Base-by-base conservation (phyloP, 73 alveolate species). In the Paramecium pentaurelia region DNA sequence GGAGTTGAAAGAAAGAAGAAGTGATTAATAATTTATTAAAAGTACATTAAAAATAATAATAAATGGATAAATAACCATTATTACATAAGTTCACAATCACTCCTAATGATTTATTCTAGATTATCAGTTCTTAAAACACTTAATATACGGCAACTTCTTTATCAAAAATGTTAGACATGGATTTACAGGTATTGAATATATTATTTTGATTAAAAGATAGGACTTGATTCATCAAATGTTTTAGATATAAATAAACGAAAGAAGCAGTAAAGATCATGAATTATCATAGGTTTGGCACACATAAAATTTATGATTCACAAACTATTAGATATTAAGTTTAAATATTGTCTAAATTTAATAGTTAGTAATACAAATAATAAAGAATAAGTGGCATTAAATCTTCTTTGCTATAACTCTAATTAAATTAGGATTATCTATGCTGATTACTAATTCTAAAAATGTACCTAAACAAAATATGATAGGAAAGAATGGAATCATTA, bases 1-100 rank as follows among this genome's bases (percentile, higher is more conserved):
- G 99, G 99, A 92, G 99, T 98, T 88, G 95, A 96, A 93, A 98
- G 98, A 96, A 98, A 97, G 98, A 97, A 97, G 97, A 95, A 95
- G 95, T 83, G 95, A 90, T 84, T 44, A 75, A 77, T 64, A 32
- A 64, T 64, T 54, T 54, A 54, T 54, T 18, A 54, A 64, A 64
- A 64, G 84, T 64, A 64, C 84, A 64, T 64, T 64, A 64, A 64
- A 64, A 64, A 64, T 54, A 64, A 64, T 64, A 64, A 64, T 64
- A 64, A 32, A 64, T 64, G 84, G 84, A 64, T 10, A 32, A 64
- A 64, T 64, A 64, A 34, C 84, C 84, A 64, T 32, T 64, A 64
- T 34, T 54, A 18, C 70, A 18, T 11, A 54, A 54, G 36, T 54
- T 54, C 18, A 54, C 28, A 54, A 54, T 54, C 70, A 54, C 70